These are phyloP conservation scores for Yarrowia divulgata DNA, from an alignment of 805 yeast genomes.

Conservation along the genomic window DNA sequence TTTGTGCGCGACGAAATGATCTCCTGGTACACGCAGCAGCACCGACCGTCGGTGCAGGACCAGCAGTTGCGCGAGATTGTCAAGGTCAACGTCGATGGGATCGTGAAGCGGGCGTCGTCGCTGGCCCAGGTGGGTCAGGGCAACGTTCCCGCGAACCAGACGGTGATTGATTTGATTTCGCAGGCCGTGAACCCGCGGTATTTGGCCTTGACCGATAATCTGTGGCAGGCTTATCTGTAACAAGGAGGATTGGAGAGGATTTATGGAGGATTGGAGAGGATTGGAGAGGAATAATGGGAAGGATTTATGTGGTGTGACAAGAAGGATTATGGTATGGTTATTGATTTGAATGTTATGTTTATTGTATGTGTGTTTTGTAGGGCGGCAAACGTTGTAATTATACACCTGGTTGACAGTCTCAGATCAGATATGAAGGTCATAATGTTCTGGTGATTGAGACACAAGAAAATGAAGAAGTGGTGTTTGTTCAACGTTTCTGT, in stretches of 20 bases:
- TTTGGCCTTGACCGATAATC: constrained; percentile 86
- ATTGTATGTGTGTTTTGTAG: too few relatives aligned
- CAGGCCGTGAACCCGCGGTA: constrained; percentile 96
- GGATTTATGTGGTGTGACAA: background rate
- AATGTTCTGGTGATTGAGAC: too few relatives aligned
- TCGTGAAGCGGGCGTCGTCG: constrained; percentile 78
- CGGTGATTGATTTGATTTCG: constrained; percentile 85
- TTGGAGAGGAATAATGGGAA: background rate
- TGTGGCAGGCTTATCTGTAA: constrained; percentile 95
- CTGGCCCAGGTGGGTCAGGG: constrained; percentile 70
- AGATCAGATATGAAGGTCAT: too few relatives aligned
- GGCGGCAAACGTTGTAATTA: too few relatives aligned
- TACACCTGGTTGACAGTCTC: too few relatives aligned
- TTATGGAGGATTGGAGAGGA: background rate
- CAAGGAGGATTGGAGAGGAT: too few relatives aligned
- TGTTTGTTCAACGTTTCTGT: too few relatives aligned
- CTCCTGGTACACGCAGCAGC: constrained; percentile 92
- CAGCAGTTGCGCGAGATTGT: constrained; percentile 87
- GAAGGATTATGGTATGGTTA: background rate
- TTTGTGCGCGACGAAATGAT: constrained; percentile 95
- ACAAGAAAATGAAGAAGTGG: too few relatives aligned
- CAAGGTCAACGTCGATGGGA: constrained; percentile 82
- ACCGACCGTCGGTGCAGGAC: constrained; percentile 77
- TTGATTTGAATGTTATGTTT: too few relatives aligned
- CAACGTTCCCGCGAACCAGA: constrained; percentile 80